Percentiles rank a stretch among this genome's conserved stretches.
phyloP scores from a whole-genome alignment of 2,329 filamentous ascomycete genomes.

The Chrysoporthe austroafricana region DNA sequence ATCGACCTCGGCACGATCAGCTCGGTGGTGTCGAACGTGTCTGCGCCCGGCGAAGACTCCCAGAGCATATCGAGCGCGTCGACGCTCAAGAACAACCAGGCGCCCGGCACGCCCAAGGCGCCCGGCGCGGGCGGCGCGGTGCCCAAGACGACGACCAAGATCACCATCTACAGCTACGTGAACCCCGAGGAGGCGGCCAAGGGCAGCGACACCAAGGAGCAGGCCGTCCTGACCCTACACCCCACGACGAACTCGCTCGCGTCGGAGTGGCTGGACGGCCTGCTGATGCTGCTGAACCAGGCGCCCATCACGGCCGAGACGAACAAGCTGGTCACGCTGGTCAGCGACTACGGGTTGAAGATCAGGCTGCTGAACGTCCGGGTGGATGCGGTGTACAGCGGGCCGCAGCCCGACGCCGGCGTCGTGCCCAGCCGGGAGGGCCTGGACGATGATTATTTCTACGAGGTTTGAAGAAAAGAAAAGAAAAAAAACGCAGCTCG shows the following conservation, averaged over 20 bases:
- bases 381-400: slow-evolving; percentile 76
- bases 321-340: slow-evolving; percentile 82
- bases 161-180: slow-evolving; percentile 82
- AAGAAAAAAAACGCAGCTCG: not conserved
- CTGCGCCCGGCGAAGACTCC: slow-evolving; percentile 61
- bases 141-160: slow-evolving; percentile 71
- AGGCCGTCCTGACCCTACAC: slow-evolving; percentile 79
- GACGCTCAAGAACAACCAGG: slow-evolving; percentile 43
- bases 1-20: slow-evolving; percentile 87
- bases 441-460: slow-evolving; percentile 91
- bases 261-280: slow-evolving; percentile 94
- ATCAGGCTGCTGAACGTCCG: slow-evolving; percentile 90
- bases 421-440: slow-evolving; percentile 81
- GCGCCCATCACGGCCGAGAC: slow-evolving; percentile 97
- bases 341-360: slow-evolving; percentile 89
- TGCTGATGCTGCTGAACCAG: slow-evolving; percentile 94
- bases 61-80: slow-evolving; percentile 49
- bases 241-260: slow-evolving; percentile 81
- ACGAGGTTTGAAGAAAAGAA: slow-evolving; percentile 63
- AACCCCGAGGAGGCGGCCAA: slow-evolving; percentile 45
- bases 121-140: slow-evolving; percentile 21
- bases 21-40: slow-evolving; percentile 92
- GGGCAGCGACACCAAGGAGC: slow-evolving; percentile 59
- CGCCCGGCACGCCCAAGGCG: slow-evolving; percentile 2
- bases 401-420: slow-evolving; percentile 69